These are phyloP conservation scores for Pittosporum tobira DNA, from an alignment of 129 eudicot species.

Conservation along the genomic window DNA sequence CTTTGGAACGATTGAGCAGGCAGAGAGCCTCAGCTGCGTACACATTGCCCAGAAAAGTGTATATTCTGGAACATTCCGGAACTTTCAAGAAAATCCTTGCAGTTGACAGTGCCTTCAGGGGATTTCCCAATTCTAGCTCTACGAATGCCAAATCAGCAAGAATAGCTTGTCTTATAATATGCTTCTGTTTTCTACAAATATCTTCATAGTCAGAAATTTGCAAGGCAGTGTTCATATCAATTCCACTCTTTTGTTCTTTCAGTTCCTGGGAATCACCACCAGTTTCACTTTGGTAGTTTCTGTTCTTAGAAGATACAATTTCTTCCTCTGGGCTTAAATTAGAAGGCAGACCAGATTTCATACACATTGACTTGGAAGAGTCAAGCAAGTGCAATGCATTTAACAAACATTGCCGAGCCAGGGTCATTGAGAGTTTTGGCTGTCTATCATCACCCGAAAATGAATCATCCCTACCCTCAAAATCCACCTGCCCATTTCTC, in stretches of 20 bases:
- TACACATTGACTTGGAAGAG: conserved; percentile 14
- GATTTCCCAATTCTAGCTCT: conserved; percentile 66
- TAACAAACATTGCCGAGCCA: conserved; percentile 68
- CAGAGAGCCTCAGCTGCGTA: conserved; percentile 91
- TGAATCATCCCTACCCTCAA: conserved; percentile 19
- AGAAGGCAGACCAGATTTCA: conserved; percentile 18
- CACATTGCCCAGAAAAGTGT: conserved; percentile 52
- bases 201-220: conserved; percentile 44
- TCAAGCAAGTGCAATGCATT: conserved; percentile 56
- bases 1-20: conserved; percentile 59
- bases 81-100: conserved; percentile 65
- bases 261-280: conserved; percentile 32
- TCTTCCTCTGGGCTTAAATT: conserved; percentile 22
- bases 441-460: conserved; percentile 15
- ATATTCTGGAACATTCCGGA: conserved; percentile 54
- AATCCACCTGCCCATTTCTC: conserved; percentile 25
- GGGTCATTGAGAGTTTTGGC: conserved; percentile 46
- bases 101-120: conserved; percentile 50
- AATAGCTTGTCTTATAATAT: conserved; percentile 55
- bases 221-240: conserved; percentile 28
- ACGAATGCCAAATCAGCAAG: conserved; percentile 77
- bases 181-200: conserved; percentile 50
- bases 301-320: conserved; percentile 8
- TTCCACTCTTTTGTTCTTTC: conserved; percentile 62
- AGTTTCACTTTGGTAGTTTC: conserved; percentile 14